Percentiles rank a stretch among this genome's conserved stretches.
Evolutionary conservation across 768 basidiomycete species (phyloP).

Genomic region (Trametes villosa): DNA sequence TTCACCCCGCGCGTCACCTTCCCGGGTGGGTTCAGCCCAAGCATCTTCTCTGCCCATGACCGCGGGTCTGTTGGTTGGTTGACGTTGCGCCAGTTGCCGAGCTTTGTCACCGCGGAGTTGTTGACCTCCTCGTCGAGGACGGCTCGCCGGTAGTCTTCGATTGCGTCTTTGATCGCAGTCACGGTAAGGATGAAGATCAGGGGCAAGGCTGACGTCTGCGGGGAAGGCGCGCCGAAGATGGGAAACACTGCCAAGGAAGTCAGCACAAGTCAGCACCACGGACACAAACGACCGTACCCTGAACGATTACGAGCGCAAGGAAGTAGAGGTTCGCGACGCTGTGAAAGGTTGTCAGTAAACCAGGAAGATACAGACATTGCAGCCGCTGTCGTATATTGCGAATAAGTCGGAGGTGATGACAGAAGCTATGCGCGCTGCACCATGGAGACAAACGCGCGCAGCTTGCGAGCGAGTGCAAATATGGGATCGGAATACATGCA

Average conservation of each 20-base stretch:
- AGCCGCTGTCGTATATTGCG: not conserved
- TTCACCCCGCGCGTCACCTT: conserved; percentile 84
- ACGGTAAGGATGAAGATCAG: conserved; percentile 85
- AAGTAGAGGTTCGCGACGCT: conserved; percentile 95
- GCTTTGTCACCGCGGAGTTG: conserved; percentile 88
- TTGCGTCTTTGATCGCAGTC: conserved; percentile 93
- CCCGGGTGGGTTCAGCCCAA: conserved; percentile 72
- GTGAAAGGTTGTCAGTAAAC: conserved; percentile 5
- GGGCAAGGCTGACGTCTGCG: conserved; percentile 82
- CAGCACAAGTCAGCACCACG: not conserved
- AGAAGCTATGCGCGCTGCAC: not conserved
- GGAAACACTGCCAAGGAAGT: conserved; percentile 71
- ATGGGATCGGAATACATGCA: too few relatives aligned
- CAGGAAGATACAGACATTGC: not conserved
- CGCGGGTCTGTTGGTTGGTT: conserved; percentile 84
- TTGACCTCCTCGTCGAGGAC: conserved; percentile 91
- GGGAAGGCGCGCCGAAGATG: conserved; percentile 86
- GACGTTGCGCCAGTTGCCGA: conserved; percentile 88
- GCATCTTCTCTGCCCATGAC: conserved; percentile 71
- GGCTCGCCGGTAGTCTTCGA: conserved; percentile 95
- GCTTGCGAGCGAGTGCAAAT: not conserved
- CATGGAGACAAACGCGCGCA: not conserved
- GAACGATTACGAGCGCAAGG: conserved; percentile 77
- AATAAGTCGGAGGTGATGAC: not conserved
- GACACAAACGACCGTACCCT: conserved; percentile 59